Conservation (phyloP, 225 moss, liverwort and hornwort genomes). For the Physcomitrium patens region DNA sequence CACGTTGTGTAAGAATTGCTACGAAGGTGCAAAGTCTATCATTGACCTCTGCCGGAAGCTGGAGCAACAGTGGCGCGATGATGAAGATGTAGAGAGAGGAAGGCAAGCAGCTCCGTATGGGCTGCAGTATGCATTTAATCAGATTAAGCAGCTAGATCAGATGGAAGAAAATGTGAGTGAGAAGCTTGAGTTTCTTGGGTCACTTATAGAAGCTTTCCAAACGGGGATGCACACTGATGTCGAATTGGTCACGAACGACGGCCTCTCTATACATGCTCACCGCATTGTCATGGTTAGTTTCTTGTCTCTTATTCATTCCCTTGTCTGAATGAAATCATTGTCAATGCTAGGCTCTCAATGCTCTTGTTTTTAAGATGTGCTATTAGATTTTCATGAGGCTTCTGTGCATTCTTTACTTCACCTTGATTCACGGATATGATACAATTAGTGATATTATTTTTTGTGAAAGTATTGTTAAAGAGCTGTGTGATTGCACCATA, state of each 20-base stretch:
- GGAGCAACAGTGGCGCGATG: conserved; percentile 89
- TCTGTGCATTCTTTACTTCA: conserved; percentile 10
- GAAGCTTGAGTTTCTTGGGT: conserved; percentile 95
- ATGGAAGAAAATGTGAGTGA: conserved; percentile 88
- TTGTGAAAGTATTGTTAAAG: conserved; percentile 17
- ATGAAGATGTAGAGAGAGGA: conserved; percentile 62
- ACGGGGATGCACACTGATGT: conserved; percentile 85
- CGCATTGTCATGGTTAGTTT: conserved; percentile 89
- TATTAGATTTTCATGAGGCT: conserved; percentile 12
- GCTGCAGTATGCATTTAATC: conserved; percentile 78
- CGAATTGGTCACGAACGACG: conserved; percentile 85
- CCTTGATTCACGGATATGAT: neutral
- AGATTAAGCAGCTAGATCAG: conserved; percentile 82
- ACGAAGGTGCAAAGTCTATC: conserved; percentile 74
- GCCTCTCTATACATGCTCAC: conserved; percentile 84
- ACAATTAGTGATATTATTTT: neutral
- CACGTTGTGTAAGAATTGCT: conserved; percentile 71
- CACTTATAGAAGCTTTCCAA: conserved; percentile 89
- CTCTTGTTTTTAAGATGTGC: neutral
- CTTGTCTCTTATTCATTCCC: neutral
- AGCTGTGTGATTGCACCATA: neutral
- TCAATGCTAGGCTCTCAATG: neutral
- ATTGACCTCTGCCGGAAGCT: conserved; percentile 83
- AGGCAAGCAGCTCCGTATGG: conserved; percentile 61
- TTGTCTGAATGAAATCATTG: conserved; percentile 5